These are phyloP conservation scores for Sisymbrium irio DNA, from an alignment of 345 rosid genomes.

Conservation along the genomic window DNA sequence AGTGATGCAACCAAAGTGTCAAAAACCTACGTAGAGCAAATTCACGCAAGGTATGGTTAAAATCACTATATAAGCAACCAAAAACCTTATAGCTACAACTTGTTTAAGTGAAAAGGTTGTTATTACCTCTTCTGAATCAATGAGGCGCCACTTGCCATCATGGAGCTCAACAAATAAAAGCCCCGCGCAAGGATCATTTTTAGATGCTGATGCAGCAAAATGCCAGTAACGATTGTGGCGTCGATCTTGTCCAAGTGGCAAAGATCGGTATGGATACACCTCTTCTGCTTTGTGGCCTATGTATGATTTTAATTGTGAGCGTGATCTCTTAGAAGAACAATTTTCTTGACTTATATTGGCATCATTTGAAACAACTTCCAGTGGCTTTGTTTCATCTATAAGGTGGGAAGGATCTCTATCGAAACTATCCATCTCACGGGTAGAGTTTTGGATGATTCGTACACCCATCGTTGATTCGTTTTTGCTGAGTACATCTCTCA, in stretches of 20 bases:
- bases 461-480: conserved; percentile 38
- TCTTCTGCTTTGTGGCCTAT: conserved; percentile 91
- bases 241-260: conserved; percentile 99
- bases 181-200: conserved; percentile 88
- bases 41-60: conserved; percentile 8
- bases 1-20: conserved; percentile 77
- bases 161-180: conserved; percentile 82
- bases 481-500: conserved; percentile 68
- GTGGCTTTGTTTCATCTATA: conserved; percentile 53
- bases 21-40: conserved; percentile 57
- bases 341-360: conserved; percentile 52
- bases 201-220: conserved; percentile 84
- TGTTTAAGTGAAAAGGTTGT: neutral
- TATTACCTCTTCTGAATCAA: conserved; percentile 86
- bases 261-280: conserved; percentile 84
- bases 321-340: conserved; percentile 69
- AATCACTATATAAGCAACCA: conserved; percentile 3
- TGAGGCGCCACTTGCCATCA: conserved; percentile 80
- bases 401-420: conserved; percentile 55
- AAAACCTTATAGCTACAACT: neutral
- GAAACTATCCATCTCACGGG: conserved; percentile 20
- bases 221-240: conserved; percentile 95
- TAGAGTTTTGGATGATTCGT: conserved; percentile 15
- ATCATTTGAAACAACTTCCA: conserved; percentile 49
- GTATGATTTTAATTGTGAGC: conserved; percentile 84